Base-by-base conservation (phyloP, 2,329 filamentous ascomycete species). In the Epichloe baconii region DNA sequence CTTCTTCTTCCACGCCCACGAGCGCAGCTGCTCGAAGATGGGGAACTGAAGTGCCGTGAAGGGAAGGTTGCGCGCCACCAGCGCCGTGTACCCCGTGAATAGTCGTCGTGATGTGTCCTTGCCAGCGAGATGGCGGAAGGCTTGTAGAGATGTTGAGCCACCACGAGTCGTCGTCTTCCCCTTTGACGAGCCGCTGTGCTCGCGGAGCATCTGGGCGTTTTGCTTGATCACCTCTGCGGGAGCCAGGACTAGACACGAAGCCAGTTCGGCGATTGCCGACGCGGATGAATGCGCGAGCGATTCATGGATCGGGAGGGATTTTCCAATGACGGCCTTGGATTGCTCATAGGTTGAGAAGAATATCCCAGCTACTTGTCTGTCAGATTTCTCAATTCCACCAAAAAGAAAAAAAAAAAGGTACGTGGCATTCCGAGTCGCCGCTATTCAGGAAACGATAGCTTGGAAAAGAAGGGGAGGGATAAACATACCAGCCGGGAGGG, bases 261-360 rank as follows among this genome's bases (percentile, higher is more conserved):
- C 86, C 58, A 89, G 78, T 67, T 96, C 90, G 1, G 85, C 90
- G 15, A 80, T 69, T 2, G 82, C 83, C 1, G 88, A 94, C 12
- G 88, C 84, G 3, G 78, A 67, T 5, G 85, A 78, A 63, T 95
- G 85, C 51, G 89, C 77, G 10, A 88, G 57, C 0, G 88, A 81
- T 48, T 79, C 73, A 1, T 87, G 86, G 0, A 88, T 54, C 53
- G 71, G 70, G 3, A 78, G 71, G 38, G 73, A 63, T 19, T 65
- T 66, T 15, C 74, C 72, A 2, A 94, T 73, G 3, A 78, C 66
- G 3, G 71, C 68, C 66, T 94, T 95, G 19, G 82, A 74, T 44
- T 76, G 80, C 68, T 95, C 89, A 66, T 95, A 95, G 1, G 86
- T 90, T 2, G 86, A 89, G 68, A 95, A 95, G 72, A 95, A 95